Conservation (phyloP, 495 filamentous ascomycete species). For the Penicillium verhagenii region DNA sequence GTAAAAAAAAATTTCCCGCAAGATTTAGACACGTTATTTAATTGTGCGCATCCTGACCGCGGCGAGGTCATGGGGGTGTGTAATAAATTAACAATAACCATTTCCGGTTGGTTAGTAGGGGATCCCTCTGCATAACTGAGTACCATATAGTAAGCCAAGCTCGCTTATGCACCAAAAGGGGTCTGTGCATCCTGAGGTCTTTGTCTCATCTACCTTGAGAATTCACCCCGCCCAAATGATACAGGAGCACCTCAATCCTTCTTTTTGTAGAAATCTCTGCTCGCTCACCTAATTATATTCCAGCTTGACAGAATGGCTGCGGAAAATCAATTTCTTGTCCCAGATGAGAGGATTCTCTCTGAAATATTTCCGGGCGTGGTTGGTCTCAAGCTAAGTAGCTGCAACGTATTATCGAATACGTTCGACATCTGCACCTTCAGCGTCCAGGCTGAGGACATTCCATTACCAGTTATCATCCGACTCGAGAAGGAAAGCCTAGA, state of each 20-base stretch:
- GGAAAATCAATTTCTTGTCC: not conserved
- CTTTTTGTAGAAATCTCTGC: not conserved
- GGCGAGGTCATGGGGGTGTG: no score
- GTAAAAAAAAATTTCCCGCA: no score
- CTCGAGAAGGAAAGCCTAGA: not conserved
- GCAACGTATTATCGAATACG: conserved; percentile 1
- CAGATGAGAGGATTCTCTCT: not conserved
- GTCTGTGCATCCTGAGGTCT: not conserved
- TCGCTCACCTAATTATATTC: not conserved
- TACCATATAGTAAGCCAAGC: no score
- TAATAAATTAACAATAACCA: no score
- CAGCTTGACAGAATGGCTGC: not conserved
- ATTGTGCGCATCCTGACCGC: no score
- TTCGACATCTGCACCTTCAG: conserved; percentile 7
- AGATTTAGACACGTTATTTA: no score
- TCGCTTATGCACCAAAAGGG: no score
- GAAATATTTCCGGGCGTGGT: not conserved
- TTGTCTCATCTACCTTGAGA: not conserved
- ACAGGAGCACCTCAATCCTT: not conserved
- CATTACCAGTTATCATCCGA: conserved; percentile 1
- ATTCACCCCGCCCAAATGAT: not conserved
- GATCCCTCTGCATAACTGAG: no score
- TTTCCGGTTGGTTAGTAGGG: no score
- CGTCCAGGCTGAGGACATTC: not conserved
- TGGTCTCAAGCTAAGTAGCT: conserved; percentile 1